These are phyloP conservation scores for Penicillium olsonii DNA, from an alignment of 2,329 filamentous ascomycete genomes.

Conservation along the genomic window DNA sequence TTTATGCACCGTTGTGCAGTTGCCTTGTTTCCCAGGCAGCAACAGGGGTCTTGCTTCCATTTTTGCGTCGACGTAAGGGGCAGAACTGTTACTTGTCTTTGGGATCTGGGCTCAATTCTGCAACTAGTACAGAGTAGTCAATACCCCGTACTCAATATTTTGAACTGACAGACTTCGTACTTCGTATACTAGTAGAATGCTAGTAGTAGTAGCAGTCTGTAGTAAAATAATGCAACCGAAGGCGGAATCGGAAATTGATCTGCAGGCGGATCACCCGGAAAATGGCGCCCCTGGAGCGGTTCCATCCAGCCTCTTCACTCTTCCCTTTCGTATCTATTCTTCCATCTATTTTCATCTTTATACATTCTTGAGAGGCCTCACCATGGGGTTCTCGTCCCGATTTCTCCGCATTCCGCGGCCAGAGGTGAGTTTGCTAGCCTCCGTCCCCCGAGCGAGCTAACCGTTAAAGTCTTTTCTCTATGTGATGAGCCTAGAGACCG, in stretches of 20 bases:
- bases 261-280: constrained; percentile 25
- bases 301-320: constrained; percentile 18
- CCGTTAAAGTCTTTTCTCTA: constrained; percentile 73
- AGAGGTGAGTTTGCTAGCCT: constrained; percentile 34
- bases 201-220: no score
- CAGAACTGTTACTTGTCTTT: no score
- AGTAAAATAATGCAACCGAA: neutral
- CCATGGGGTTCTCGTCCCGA: constrained; percentile 44
- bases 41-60: neutral
- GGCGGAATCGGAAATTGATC: constrained; percentile 18
- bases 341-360: constrained; percentile 6
- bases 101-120: no score
- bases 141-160: no score
- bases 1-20: neutral
- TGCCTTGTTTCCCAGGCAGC: neutral
- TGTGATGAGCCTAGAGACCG: constrained; percentile 81
- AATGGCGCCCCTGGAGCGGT: constrained; percentile 21
- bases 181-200: no score
- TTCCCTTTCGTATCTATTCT: constrained; percentile 15
- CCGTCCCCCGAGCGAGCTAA: constrained; percentile 15
- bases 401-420: constrained; percentile 53
- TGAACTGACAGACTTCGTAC: no score
- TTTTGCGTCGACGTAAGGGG: constrained; percentile 6
- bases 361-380: constrained; percentile 10
- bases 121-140: no score